These are phyloP conservation scores for Fusarium gaditjirri DNA, from an alignment of 2,329 filamentous ascomycete genomes.

Conservation along the genomic window DNA sequence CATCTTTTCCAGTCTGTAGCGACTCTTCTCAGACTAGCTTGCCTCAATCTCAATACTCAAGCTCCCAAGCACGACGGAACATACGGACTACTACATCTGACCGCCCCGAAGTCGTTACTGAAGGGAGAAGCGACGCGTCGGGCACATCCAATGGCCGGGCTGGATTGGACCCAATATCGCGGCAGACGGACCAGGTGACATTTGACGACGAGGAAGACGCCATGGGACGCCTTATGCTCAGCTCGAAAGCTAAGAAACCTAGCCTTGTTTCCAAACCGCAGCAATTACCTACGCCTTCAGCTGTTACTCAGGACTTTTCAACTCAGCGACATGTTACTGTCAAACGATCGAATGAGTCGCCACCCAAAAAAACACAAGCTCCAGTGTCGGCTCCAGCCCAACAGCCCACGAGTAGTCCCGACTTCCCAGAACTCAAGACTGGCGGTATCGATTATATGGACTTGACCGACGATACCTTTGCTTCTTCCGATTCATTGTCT, in stretches of 20 bases:
- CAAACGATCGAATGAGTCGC: conserved; percentile 29
- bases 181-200: conserved; percentile 44
- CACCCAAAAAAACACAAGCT: conserved; percentile 41
- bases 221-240: conserved; percentile 60
- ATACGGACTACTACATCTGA: background rate
- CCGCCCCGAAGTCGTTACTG: conserved; percentile 2
- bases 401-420: conserved; percentile 41
- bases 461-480: conserved; percentile 51
- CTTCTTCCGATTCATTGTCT: conserved; percentile 50
- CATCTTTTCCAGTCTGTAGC: conserved; percentile 50
- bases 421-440: conserved; percentile 51
- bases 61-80: conserved; percentile 13
- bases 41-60: conserved; percentile 43
- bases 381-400: conserved; percentile 11
- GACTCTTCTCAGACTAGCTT: conserved; percentile 41
- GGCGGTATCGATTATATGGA: conserved; percentile 54
- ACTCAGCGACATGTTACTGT: conserved; percentile 32
- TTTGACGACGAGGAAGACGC: conserved; percentile 45
- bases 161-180: conserved; percentile 32
- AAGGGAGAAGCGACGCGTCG: conserved; percentile 7
- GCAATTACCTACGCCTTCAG: conserved; percentile 55
- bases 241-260: conserved; percentile 57
- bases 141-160: conserved; percentile 38
- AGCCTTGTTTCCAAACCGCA: conserved; percentile 54
- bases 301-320: conserved; percentile 34